Evolutionary conservation across 768 basidiomycete species (phyloP), one percentile per base, ranked within the genome.

Genomic region (Trametopsis cervina): DNA sequence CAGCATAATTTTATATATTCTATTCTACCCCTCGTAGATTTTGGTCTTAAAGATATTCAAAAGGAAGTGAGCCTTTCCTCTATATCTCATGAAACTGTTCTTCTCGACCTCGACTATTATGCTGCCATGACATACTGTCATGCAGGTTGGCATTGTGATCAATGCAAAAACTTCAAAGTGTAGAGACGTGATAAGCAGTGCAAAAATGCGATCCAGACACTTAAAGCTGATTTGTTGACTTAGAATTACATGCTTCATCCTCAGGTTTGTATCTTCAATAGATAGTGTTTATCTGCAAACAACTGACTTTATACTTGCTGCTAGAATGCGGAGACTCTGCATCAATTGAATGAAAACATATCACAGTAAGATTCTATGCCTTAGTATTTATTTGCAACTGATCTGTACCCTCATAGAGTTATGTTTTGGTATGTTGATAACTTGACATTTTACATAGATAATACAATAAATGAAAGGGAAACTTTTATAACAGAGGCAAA

Each of bases 201-300:
- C 50, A 27, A 45, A 24, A 10, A n/a, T 39, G 36, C 21, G 23
- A 18, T 47, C 23, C 12, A 2, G 17, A n/a, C n/a, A 27, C 22
- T 18, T 18, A 36, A 24, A 36, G 1, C n/a, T 49, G 44, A 29
- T 38, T 38, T 40, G 35, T n/a, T 51, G 11, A 4, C 40, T 6
- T 53, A 90, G 86, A 87, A 92, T 66, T 91, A 91, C 57, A 63
- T 91, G 48, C 90, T 92, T 62, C 84, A 91, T 54, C 71, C 81
- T 4, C 65, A 65, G 46, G 88, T 89, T 62, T 56, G 73, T 55
- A n/a, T n/a, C n/a, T n/a, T n/a, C n/a, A n/a, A n/a, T n/a, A n/a
- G n/a, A n/a, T n/a, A n/a, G n/a, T n/a, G n/a, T n/a, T n/a, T n/a
- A n/a, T n/a, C n/a, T n/a, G n/a, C n/a, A n/a, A n/a, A n/a, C n/a